These are phyloP conservation scores for Trypanosoma cruzi DNA, from an alignment of 208 protist species.

Conservation along the genomic window DNA sequence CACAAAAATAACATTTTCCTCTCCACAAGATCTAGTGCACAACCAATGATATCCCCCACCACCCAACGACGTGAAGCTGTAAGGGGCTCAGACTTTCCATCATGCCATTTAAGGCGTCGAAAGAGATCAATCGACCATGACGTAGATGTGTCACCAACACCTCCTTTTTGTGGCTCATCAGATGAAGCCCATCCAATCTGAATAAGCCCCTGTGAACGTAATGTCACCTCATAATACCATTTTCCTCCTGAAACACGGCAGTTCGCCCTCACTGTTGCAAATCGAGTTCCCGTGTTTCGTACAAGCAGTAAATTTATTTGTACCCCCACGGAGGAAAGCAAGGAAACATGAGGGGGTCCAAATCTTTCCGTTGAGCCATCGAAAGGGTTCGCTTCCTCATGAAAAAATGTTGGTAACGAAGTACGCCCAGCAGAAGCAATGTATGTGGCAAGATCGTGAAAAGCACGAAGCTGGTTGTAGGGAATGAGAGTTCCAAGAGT, in stretches of 20 bases:
- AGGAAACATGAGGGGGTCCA: slow-evolving; percentile 86
- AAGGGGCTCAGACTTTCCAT: slow-evolving; percentile 56
- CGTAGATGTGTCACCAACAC: slow-evolving; percentile 83
- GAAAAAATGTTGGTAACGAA: slow-evolving; percentile 81
- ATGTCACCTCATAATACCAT: slow-evolving; percentile 93
- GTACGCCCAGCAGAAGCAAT: slow-evolving; percentile 60
- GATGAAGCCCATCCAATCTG: slow-evolving; percentile 88
- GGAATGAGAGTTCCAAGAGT: slow-evolving; percentile 76
- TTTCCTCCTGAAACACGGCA: slow-evolving; percentile 72
- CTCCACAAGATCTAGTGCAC: slow-evolving; percentile 75
- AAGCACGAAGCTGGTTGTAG: slow-evolving; percentile 89
- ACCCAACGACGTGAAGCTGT: slow-evolving; percentile 70
- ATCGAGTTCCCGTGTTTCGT: slow-evolving; percentile 68
- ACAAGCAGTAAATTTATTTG: slow-evolving; percentile 75
- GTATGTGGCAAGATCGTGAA: slow-evolving; percentile 83
- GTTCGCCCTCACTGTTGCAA: slow-evolving; percentile 79
- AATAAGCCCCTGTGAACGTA: slow-evolving; percentile 90
- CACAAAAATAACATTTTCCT: slow-evolving; percentile 81
- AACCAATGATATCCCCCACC: slow-evolving; percentile 89
- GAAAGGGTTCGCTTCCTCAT: slow-evolving; percentile 89
- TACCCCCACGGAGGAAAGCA: slow-evolving; percentile 67
- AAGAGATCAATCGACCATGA: slow-evolving; percentile 92
- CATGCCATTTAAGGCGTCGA: slow-evolving; percentile 87
- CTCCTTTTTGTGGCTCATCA: slow-evolving; percentile 31
- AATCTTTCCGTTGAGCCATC: slow-evolving; percentile 62